phyloP scores from a whole-genome alignment of 176 grass and related monocot species.

The Bonia amplexicaulis region DNA sequence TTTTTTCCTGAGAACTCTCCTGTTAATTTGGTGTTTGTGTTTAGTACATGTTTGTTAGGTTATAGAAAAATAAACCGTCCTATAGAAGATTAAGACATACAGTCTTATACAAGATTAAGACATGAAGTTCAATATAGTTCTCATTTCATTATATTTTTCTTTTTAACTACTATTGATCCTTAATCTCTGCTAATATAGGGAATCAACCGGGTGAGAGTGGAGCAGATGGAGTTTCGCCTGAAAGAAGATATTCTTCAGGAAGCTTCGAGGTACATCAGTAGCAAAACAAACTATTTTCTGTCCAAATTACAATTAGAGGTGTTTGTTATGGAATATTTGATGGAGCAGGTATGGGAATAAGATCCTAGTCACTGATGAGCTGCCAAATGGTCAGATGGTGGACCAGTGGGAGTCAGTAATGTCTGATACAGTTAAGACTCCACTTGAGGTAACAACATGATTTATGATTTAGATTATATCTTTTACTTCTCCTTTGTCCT shows the following conservation, averaged over 20 bases:
- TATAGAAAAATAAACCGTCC: neutral
- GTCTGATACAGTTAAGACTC: slow-evolving; percentile 81
- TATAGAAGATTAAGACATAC: neutral
- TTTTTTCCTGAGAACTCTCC: neutral
- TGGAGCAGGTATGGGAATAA: slow-evolving; percentile 79
- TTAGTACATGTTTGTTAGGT: neutral
- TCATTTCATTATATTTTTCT: slow-evolving; percentile 6
- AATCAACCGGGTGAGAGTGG: slow-evolving; percentile 96
- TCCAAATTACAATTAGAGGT: slow-evolving; percentile 14
- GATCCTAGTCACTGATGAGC: slow-evolving; percentile 95
- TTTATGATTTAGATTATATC: neutral
- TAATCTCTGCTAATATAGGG: slow-evolving; percentile 52
- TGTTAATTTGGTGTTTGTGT: neutral
- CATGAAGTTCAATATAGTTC: neutral
- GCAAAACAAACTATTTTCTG: slow-evolving; percentile 12
- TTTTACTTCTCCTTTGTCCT: slow-evolving; percentile 18
- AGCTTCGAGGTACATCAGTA: slow-evolving; percentile 61
- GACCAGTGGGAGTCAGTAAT: slow-evolving; percentile 86
- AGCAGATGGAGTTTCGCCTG: slow-evolving; percentile 98
- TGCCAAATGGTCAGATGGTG: slow-evolving; percentile 98
- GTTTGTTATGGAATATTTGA: slow-evolving; percentile 35
- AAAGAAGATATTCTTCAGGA: slow-evolving; percentile 97
- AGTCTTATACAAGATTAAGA: neutral
- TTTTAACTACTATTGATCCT: slow-evolving; percentile 11
- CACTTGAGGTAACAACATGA: slow-evolving; percentile 66